Conservation (phyloP, 306 rosid genomes). For the Corylus avellana region DNA sequence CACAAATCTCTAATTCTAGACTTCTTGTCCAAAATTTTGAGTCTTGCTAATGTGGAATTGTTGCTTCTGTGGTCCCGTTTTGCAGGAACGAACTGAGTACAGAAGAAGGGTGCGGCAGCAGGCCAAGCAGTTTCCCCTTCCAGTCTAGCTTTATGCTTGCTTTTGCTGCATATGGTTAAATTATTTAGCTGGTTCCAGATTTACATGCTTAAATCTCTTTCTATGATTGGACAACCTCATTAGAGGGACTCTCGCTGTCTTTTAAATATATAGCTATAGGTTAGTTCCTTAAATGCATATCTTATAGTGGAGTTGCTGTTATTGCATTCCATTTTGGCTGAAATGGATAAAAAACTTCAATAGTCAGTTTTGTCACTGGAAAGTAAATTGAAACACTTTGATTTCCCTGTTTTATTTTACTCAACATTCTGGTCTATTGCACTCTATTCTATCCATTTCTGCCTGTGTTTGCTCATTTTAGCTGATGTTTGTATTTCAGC, state of each 20-base stretch:
- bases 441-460: too few relatives aligned
- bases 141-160: slow-evolving; percentile 7
- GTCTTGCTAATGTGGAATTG: neutral
- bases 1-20: neutral
- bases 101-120: slow-evolving; percentile 30
- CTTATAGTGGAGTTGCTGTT: neutral
- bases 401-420: too few relatives aligned
- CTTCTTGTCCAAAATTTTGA: neutral
- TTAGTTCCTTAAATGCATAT: too few relatives aligned
- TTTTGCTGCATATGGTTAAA: neutral
- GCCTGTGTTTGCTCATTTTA: too few relatives aligned
- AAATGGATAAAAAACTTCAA: too few relatives aligned
- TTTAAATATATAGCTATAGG: neutral
- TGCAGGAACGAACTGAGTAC: slow-evolving; percentile 29
- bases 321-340: neutral
- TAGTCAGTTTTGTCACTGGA: too few relatives aligned
- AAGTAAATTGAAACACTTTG: too few relatives aligned
- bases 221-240: too few relatives aligned
- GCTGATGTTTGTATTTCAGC: too few relatives aligned
- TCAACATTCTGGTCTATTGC: too few relatives aligned
- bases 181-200: too few relatives aligned
- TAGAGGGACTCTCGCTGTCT: neutral
- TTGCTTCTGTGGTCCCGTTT: neutral
- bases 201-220: too few relatives aligned
- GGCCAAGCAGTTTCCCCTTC: slow-evolving; percentile 27